Conservation (phyloP, 352 stramenopile species). For the Lagenidium giganteum region DNA sequence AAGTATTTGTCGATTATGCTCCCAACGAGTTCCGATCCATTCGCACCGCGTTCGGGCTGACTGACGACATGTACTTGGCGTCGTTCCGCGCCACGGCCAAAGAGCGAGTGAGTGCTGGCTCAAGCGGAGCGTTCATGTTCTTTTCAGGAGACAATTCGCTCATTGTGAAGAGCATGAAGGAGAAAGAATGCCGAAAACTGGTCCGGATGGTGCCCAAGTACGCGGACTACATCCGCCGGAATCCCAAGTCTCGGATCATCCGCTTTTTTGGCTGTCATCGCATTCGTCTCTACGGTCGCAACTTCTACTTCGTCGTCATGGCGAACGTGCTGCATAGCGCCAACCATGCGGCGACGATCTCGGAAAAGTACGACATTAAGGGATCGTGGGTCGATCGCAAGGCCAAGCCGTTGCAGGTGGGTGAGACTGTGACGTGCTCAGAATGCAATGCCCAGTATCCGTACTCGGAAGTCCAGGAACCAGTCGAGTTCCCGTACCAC, state of each 20-base stretch:
- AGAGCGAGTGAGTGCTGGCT: constrained; percentile 72
- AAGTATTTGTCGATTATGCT: constrained; percentile 74
- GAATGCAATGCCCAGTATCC: constrained; percentile 57
- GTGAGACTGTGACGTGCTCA: constrained; percentile 56
- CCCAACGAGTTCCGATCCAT: constrained; percentile 64
- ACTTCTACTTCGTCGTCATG: constrained; percentile 83
- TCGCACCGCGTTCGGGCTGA: constrained; percentile 50
- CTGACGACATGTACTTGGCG: constrained; percentile 61
- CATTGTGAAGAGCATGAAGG: constrained; percentile 76
- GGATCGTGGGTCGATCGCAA: constrained; percentile 68
- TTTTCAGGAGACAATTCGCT: constrained; percentile 71
- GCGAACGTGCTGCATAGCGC: constrained; percentile 68
- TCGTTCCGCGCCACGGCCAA: constrained; percentile 75
- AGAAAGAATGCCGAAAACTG: constrained; percentile 69
- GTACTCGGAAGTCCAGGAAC: constrained; percentile 28
- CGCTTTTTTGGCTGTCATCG: constrained; percentile 85
- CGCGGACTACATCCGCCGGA: constrained; percentile 44
- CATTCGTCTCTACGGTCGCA: constrained; percentile 71
- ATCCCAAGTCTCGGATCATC: constrained; percentile 69
- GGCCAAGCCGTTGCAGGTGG: constrained; percentile 34
- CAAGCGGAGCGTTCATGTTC: constrained; percentile 79
- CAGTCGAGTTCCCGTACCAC: constrained; percentile 26
- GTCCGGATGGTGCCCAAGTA: constrained; percentile 72
- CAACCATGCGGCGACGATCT: constrained; percentile 48
- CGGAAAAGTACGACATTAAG: constrained; percentile 76